Conservation (phyloP, 106 monocot species). For the Vanilla planifolia region DNA sequence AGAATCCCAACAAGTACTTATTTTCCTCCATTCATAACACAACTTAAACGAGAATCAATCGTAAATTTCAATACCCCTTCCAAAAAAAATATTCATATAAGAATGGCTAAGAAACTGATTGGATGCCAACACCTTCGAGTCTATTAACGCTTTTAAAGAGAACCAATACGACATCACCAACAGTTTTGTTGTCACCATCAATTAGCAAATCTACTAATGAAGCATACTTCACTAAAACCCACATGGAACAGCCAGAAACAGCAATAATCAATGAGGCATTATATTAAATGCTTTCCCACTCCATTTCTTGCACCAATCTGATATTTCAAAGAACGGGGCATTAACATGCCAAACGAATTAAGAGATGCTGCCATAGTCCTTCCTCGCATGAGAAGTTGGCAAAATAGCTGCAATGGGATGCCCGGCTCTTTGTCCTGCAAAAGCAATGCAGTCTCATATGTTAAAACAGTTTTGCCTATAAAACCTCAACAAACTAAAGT, state of each 20-base stretch:
- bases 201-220: no score
- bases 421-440: slow-evolving; percentile 48
- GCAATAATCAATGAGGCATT: slow-evolving; percentile 13
- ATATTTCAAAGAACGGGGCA: neutral
- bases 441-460: neutral
- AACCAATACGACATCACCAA: neutral
- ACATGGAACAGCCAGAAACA: slow-evolving; percentile 4
- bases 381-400: slow-evolving; percentile 41
- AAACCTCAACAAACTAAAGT: no score
- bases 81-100: neutral
- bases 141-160: neutral
- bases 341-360: neutral
- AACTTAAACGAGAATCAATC: no score
- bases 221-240: neutral
- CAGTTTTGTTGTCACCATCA: neutral
- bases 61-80: no score
- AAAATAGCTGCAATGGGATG: slow-evolving; percentile 38
- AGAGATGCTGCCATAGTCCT: slow-evolving; percentile 61
- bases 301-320: slow-evolving; percentile 17
- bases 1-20: no score
- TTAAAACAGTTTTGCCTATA: no score
- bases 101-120: neutral
- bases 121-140: neutral
- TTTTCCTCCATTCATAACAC: no score
- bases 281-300: slow-evolving; percentile 15